A percentile compares a stretch with the other conserved stretches of the same genome.
These are phyloP conservation scores for Amanita muscaria DNA, from an alignment of 768 basidiomycete genomes.

Conservation along the genomic window DNA sequence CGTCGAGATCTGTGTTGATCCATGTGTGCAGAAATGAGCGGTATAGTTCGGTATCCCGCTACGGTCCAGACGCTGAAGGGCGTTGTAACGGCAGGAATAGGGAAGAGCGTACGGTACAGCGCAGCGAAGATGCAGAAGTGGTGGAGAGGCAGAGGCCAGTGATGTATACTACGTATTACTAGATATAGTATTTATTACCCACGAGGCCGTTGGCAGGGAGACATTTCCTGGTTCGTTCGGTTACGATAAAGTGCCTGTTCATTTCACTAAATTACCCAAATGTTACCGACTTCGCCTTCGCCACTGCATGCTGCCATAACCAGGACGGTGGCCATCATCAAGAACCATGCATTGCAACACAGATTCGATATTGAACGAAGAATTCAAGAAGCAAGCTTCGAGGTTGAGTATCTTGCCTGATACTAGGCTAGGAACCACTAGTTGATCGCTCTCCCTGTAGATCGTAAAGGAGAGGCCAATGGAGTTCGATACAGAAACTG, in stretches of 20 bases:
- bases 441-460: conserved; percentile 26
- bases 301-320: conserved; percentile 19
- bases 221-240: not conserved
- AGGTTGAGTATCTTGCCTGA: conserved; percentile 37
- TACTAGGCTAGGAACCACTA: conserved; percentile 8
- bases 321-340: conserved; percentile 79
- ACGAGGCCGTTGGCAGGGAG: not conserved
- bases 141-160: conserved; percentile 41
- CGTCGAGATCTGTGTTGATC: not conserved
- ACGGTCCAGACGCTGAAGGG: conserved; percentile 83
- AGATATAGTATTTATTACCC: conserved; percentile 3
- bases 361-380: conserved; percentile 75
- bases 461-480: conserved; percentile 85
- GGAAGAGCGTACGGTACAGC: conserved; percentile 71
- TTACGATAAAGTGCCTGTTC: not conserved
- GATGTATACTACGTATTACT: conserved; percentile 19
- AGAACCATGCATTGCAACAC: conserved; percentile 62
- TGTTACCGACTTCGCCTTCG: not conserved
- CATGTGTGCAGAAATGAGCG: conserved; percentile 49
- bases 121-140: conserved; percentile 79
- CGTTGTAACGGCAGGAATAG: conserved; percentile 69
- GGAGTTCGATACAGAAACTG: conserved; percentile 79
- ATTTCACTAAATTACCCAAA: not conserved
- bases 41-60: conserved; percentile 77
- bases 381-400: conserved; percentile 75